A percentile compares a stretch with the other conserved stretches of the same genome.
phyloP scores from a whole-genome alignment of 140 eudicot species.

The Senecio squalidus region DNA sequence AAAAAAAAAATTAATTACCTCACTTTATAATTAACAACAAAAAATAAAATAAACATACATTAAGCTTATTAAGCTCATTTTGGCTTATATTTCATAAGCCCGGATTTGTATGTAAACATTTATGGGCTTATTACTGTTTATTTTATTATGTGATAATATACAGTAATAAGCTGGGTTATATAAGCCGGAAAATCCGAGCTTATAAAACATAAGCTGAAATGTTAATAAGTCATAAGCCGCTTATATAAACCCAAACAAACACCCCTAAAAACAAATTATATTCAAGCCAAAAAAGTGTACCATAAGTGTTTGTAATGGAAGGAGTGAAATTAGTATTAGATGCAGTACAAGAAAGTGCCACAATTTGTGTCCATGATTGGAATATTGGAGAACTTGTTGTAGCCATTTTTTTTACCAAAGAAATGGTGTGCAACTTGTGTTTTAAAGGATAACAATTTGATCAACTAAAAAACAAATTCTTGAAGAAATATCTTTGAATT shows the following conservation, averaged over 20 bases:
- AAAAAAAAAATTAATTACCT: constrained; percentile 19
- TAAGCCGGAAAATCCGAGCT: too few species aligned
- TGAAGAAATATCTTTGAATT: constrained; percentile 23
- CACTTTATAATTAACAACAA: constrained; percentile 34
- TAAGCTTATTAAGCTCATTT: too few species aligned
- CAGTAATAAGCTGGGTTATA: too few species aligned
- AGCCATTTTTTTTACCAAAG: constrained; percentile 32
- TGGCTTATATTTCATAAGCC: too few species aligned
- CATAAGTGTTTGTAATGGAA: constrained; percentile 33
- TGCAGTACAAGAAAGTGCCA: constrained; percentile 37
- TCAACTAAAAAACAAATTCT: constrained; percentile 30
- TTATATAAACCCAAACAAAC: too few species aligned
- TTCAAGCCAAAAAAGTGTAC: constrained; percentile 17
- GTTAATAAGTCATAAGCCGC: too few species aligned
- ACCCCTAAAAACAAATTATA: too few species aligned
- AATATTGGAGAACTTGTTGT: constrained; percentile 47
- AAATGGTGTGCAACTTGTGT: constrained; percentile 11
- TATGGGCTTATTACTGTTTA: too few species aligned
- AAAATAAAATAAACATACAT: too few species aligned
- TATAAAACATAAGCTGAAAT: too few species aligned
- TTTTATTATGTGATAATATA: too few species aligned
- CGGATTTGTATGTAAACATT: too few species aligned
- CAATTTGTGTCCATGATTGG: constrained; percentile 46
- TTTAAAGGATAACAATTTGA: constrained; percentile 21
- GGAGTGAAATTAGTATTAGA: constrained; percentile 24